Base-by-base conservation (phyloP, 805 yeast species). In the Pichia exigua region DNA sequence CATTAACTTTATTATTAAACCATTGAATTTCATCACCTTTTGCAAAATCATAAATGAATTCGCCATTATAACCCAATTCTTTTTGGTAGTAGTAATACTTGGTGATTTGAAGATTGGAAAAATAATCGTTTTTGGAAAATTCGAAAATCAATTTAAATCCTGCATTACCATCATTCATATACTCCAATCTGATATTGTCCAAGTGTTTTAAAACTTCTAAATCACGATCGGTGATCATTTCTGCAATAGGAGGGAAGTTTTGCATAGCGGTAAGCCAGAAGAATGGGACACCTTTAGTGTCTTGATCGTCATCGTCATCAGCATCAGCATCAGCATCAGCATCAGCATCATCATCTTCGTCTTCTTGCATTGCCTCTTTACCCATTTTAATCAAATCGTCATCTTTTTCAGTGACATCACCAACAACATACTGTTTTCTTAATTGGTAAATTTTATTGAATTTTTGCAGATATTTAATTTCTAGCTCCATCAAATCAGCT, bases 231-330 rank as follows among this genome's bases (percentile, higher is more conserved):
- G 94, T 81, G 61, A 94, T 87, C 57, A 88, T 82, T 56, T 90
- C 95, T 35, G 89, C 79, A 46, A 91, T 81, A 28, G 87, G 82
- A 28, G 82, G 80, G 60, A 94, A 74, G 71, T 91, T 94, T 68
- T 86, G 92, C 69, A 94, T 74, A 7, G 98, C 95, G 20, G 98
- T 94, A 62, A 92, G 77, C 99, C 99, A 94, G 76, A 94, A 94
- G 46, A 86, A 82, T 52, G 99, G 98, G 59, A 94, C 80, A 57
- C 99, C 99, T 55, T 74, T 75, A 13, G 63, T 68, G 21, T 62
- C 69, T 11, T 66, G 73, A 6, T 71, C 78, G 6, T 69, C 77
- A 4, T 66, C 70, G 9, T 63, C 68, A 11, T 65, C 67, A n/a
- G 69, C 73, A 26, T 69, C 72, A 18, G 66, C 73, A 8, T 72